Conservation (phyloP, 169 alveolate genomes). For the Cryptosporidium felis region DNA sequence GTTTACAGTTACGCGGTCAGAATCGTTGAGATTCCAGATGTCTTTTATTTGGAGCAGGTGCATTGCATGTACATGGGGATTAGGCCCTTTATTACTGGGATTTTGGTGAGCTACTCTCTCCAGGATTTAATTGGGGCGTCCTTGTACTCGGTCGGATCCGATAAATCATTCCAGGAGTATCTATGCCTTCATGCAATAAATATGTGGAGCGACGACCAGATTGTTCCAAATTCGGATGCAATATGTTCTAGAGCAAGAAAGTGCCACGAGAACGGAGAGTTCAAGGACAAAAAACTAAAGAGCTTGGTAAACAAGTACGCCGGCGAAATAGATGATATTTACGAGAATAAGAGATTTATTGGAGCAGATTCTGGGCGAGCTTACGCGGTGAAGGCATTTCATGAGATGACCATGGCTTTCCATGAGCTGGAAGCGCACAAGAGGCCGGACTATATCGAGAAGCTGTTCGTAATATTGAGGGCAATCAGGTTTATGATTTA, state of each 20-base stretch:
- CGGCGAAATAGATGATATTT: neutral
- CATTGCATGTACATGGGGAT: slow-evolving; percentile 58
- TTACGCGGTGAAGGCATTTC: slow-evolving; percentile 11
- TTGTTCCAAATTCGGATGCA: slow-evolving; percentile 36
- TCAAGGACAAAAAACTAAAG: slow-evolving; percentile 1
- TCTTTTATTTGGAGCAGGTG: slow-evolving; percentile 23
- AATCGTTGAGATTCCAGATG: slow-evolving; percentile 31
- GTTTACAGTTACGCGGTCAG: slow-evolving; percentile 35
- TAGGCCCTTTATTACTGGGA: slow-evolving; percentile 46
- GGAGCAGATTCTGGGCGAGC: slow-evolving; percentile 27
- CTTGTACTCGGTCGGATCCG: slow-evolving; percentile 6
- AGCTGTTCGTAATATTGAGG: slow-evolving; percentile 44
- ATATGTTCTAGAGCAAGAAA: slow-evolving; percentile 33
- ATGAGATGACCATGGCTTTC: neutral
- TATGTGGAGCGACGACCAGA: slow-evolving; percentile 69
- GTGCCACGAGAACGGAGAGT: slow-evolving; percentile 10
- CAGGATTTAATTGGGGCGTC: slow-evolving; percentile 66
- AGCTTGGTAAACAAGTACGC: neutral
- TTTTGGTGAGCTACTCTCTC: slow-evolving; percentile 44
- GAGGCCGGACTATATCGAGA: slow-evolving; percentile 63
- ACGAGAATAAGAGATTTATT: slow-evolving; percentile 25
- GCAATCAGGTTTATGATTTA: slow-evolving; percentile 67
- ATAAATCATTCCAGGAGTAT: slow-evolving; percentile 1
- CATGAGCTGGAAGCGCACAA: slow-evolving; percentile 48
- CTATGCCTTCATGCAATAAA: slow-evolving; percentile 57